Evolutionary conservation across 148 eudicot genomes (phyloP), one percentile per base, ranked within the genome.

Genomic region (Bassia scoparia): DNA sequence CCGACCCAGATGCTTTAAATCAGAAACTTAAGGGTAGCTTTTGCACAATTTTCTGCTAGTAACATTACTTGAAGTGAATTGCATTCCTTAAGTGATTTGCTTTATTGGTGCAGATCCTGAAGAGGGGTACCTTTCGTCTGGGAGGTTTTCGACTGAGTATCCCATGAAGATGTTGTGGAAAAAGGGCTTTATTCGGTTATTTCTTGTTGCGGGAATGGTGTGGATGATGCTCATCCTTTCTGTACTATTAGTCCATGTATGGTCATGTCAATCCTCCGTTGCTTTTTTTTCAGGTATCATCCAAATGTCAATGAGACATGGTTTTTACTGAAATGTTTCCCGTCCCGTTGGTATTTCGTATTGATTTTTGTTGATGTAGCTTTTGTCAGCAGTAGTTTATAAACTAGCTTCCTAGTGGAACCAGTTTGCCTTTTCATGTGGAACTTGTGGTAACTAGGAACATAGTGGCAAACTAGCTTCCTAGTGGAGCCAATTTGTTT

Each of bases 251-350:
- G 83, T 95, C 73, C 98, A 95, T 72, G 76, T 90, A 30, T 95
- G 97, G 97, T 89, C 97, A 69, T 95, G 99, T 83, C 97, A 92
- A 73, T 92, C 99, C 58, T 92, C 99, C 13, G 23, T 92, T 24
- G 81, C 87, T 66, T 92, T 95, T 83, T 81, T 95, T 86, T 88
- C 99, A 86, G 99, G 99, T 92, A 86, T 74, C 61, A 49, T 68
- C 68, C 30, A 23, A 55, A 54, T 79, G 16, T 49, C 41, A 35
- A 2, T 14, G 29, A 33, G 31, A 31, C n/a, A 2, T 23, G 10
- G 10, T 33, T n/a, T 38, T 70, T n/a, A 1, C 41, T n/a, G 26
- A 35, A 13, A 16, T 35, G 43, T 60, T 48, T 23, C 9, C 24
- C 8, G 26, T 2, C 31, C 50, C 5, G 46, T 35, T 54, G 53